Conservation (phyloP, 2,329 filamentous ascomycete genomes). For the Tolypocladium ovalisporum region DNA sequence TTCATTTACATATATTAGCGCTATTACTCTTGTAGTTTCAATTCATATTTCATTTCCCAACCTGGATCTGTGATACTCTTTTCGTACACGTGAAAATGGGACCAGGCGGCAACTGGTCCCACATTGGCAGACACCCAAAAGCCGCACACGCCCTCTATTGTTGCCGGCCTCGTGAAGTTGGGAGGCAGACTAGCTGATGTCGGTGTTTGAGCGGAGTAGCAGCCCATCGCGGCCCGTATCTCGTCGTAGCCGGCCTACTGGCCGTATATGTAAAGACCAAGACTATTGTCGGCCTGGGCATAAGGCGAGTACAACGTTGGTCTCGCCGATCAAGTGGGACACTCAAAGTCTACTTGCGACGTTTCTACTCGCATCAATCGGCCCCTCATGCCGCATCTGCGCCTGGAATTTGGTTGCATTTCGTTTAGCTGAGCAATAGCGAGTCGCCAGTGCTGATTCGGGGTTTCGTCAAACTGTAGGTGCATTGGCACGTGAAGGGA, state of each 20-base stretch:
- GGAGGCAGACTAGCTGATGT: neutral
- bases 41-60: no score
- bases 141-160: neutral
- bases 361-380: no score
- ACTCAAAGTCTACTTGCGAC: no score
- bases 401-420: no score
- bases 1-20: constrained; percentile 51
- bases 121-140: neutral
- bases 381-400: no score
- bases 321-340: no score
- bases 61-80: neutral
- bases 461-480: no score
- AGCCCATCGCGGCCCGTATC: neutral
- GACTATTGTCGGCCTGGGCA: neutral
- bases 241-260: neutral
- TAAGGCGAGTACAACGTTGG: neutral
- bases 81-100: neutral
- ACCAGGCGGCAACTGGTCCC: neutral
- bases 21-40: neutral
- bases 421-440: no score
- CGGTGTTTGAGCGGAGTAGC: no score
- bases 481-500: no score
- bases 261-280: neutral
- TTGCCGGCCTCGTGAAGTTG: neutral
- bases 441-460: no score